A percentile compares a stretch with the other conserved stretches of the same genome.
Conservation (phyloP, 768 basidiomycete species). For the Fistulinella prunicolor region DNA sequence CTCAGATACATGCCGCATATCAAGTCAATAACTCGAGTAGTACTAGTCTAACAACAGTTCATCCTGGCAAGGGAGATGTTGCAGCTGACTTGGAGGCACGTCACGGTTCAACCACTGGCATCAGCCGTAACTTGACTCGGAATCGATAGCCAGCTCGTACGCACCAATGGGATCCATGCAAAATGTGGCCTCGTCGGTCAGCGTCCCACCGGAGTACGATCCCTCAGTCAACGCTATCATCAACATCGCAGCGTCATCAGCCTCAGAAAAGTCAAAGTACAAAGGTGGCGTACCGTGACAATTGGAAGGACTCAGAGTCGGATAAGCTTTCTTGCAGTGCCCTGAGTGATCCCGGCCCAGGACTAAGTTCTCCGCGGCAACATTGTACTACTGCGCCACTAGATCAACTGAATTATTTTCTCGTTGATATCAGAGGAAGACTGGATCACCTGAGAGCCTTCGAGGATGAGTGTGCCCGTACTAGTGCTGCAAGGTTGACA, state of each 20-base stretch:
- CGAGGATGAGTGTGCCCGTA: constrained; percentile 73
- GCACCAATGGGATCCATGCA: constrained; percentile 94
- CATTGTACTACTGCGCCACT: constrained; percentile 94
- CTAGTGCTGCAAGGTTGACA: constrained; percentile 63
- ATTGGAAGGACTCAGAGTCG: constrained; percentile 73
- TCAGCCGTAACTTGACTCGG: too few relatives aligned
- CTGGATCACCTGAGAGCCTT: constrained; percentile 75
- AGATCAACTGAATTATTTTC: constrained; percentile 95
- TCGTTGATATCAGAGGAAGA: constrained; percentile 57
- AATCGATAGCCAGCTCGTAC: constrained; percentile 11
- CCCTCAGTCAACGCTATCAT: constrained; percentile 87
- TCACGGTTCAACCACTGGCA: too few relatives aligned
- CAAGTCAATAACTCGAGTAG: too few relatives aligned
- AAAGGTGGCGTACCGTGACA: constrained; percentile 61
- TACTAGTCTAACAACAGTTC: too few relatives aligned
- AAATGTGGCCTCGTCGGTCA: constrained; percentile 90
- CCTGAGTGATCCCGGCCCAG: constrained; percentile 65
- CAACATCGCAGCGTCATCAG: neutral
- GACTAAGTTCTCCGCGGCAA: constrained; percentile 85
- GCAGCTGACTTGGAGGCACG: too few relatives aligned
- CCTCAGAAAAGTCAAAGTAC: neutral
- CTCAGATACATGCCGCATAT: too few relatives aligned
- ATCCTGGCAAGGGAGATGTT: too few relatives aligned
- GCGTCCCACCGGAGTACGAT: constrained; percentile 75
- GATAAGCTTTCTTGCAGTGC: constrained; percentile 62